Percentiles rank a stretch among this genome's conserved stretches.
Conservation (phyloP, 78 protist species). For the Cavenderia fasciculata region DNA sequence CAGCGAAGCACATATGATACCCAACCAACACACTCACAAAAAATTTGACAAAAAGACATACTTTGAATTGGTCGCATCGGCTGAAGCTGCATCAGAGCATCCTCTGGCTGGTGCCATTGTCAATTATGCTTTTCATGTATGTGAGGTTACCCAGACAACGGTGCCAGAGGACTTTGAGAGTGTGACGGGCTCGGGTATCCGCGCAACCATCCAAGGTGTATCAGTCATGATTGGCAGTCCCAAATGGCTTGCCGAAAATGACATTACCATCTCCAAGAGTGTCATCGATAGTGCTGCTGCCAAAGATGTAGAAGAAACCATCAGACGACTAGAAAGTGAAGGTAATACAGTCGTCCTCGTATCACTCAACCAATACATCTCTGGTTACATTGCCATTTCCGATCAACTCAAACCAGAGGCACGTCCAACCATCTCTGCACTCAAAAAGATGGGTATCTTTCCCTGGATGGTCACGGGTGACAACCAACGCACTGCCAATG, state of each 20-base stretch:
- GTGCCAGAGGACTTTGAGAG: conserved; percentile 38
- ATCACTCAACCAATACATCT: conserved; percentile 41
- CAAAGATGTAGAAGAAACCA: conserved; percentile 6
- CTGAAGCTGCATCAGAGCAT: conserved; percentile 85
- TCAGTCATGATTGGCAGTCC: conserved; percentile 54
- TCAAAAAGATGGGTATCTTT: conserved; percentile 48
- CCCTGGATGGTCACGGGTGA: conserved; percentile 96
- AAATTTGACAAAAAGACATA: conserved; percentile 43
- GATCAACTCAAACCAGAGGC: conserved; percentile 87
- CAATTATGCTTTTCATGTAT: conserved; percentile 47
- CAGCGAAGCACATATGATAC: conserved; percentile 11
- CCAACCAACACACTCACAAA: background rate
- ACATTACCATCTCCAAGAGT: background rate
- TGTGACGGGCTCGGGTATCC: conserved; percentile 71
- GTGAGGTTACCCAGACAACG: conserved; percentile 29
- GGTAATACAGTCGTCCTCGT: conserved; percentile 86
- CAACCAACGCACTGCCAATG: conserved; percentile 80
- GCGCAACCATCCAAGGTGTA: background rate
- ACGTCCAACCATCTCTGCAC: conserved; percentile 38
- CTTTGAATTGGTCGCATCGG: conserved; percentile 65
- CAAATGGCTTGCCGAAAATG: conserved; percentile 37
- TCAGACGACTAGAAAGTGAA: conserved; percentile 4
- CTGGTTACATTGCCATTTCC: conserved; percentile 63
- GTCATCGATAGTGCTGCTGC: background rate
- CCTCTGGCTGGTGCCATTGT: conserved; percentile 90